phyloP scores from a whole-genome alignment of 2,329 filamentous ascomycete species.

The Nannizzia gypsea region DNA sequence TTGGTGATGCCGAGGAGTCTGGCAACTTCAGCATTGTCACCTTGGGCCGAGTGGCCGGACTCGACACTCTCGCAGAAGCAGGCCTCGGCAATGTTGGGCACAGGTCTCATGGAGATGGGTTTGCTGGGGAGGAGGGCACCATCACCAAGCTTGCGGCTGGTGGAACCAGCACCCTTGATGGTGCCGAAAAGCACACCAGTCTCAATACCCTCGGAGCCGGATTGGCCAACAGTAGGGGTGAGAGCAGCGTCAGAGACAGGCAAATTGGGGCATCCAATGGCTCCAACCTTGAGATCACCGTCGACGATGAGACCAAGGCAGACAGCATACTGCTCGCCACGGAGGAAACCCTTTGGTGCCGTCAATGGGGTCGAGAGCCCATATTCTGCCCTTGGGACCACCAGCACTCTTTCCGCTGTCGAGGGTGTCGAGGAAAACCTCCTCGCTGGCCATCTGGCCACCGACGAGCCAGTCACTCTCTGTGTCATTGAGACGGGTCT shows the following conservation, averaged over 20 bases:
- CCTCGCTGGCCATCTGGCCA: conserved; percentile 53
- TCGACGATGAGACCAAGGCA: conserved; percentile 87
- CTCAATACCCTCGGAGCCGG: conserved; percentile 61
- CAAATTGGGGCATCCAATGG: conserved; percentile 90
- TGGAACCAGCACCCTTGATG: conserved; percentile 65
- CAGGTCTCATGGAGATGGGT: conserved; percentile 65
- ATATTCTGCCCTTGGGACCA: conserved; percentile 51
- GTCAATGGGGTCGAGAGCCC: conserved; percentile 95
- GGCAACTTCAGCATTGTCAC: conserved; percentile 76
- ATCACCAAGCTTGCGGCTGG: conserved; percentile 60
- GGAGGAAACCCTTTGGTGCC: conserved; percentile 95
- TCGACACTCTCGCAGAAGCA: conserved; percentile 97
- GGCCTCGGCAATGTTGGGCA: conserved; percentile 62
- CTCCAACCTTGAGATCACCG: conserved; percentile 85
- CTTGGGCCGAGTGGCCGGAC: conserved; percentile 79
- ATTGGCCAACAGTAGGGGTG: conserved; percentile 58
- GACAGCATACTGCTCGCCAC: conserved; percentile 93
- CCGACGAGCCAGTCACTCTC: conserved; percentile 57
- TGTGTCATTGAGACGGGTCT: conserved; percentile 55
- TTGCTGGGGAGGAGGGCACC: conserved; percentile 38
- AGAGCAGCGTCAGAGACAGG: conserved; percentile 71
- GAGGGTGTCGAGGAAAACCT: conserved; percentile 48
- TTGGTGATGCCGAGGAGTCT: conserved; percentile 73
- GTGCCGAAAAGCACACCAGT: conserved; percentile 84
- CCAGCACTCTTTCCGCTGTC: conserved; percentile 40